Conservation (phyloP, 2,329 filamentous ascomycete species). For the Sordariomycetes sp. region DNA sequence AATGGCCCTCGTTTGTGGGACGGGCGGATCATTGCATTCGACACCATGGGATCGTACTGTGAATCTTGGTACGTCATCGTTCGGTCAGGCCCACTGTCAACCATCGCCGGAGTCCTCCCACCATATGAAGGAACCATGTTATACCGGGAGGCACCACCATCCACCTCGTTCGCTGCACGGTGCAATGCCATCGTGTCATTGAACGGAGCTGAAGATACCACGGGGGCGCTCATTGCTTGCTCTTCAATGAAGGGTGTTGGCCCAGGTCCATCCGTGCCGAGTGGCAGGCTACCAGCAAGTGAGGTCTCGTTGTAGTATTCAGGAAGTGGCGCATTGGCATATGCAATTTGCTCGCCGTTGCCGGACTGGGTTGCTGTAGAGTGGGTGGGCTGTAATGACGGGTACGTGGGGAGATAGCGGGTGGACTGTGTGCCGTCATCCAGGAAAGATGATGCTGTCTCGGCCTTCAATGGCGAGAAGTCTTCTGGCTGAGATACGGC, state of each 20-base stretch:
- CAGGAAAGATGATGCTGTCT: not conserved
- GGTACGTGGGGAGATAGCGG: slow-evolving; percentile 1
- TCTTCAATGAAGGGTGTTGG: not conserved
- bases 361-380: not conserved
- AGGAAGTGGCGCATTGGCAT: not conserved
- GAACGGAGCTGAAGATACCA: not conserved
- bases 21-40: slow-evolving; percentile 20
- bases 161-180: slow-evolving; percentile 19
- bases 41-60: slow-evolving; percentile 19
- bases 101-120: not conserved
- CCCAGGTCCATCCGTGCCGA: not conserved
- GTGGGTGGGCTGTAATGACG: not conserved
- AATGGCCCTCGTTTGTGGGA: slow-evolving; percentile 40
- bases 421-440: not conserved
- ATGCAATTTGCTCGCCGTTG: not conserved
- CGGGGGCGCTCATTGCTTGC: not conserved
- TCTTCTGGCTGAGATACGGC: not conserved
- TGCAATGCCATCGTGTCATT: slow-evolving; percentile 14
- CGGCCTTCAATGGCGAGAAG: not conserved
- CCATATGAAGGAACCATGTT: not conserved
- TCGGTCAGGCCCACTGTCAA: not conserved
- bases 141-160: slow-evolving; percentile 12
- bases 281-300: not conserved
- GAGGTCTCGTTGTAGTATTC: slow-evolving; percentile 1
- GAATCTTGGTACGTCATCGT: not conserved